Conservation (phyloP, 2,329 filamentous ascomycete species). For the Capronia epimyces region DNA sequence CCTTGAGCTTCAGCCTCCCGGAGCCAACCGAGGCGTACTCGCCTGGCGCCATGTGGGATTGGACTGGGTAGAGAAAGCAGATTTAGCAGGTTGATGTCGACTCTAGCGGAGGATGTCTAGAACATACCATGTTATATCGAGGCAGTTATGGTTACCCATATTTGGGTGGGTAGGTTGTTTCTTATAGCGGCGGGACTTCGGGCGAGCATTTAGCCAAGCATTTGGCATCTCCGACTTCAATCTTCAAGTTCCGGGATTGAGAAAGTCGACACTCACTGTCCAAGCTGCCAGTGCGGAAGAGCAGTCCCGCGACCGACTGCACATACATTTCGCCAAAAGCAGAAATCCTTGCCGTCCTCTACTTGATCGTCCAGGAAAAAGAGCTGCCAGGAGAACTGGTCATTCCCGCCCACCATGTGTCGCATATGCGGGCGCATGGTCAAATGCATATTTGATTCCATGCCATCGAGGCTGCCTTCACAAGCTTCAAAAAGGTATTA, state of each 20-base stretch:
- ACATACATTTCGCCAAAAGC: too few relatives aligned
- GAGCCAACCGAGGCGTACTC: conserved; percentile 18
- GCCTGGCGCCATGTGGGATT: conserved; percentile 13
- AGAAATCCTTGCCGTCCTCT: too few relatives aligned
- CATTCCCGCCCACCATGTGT: conserved; percentile 28
- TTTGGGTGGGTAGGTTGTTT: too few relatives aligned
- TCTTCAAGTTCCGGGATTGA: not conserved
- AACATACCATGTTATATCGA: too few relatives aligned
- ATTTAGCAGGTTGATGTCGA: not conserved
- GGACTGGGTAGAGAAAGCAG: not conserved
- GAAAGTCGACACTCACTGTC: not conserved
- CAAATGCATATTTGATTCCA: conserved; percentile 30
- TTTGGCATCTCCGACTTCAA: not conserved
- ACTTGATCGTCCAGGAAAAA: too few relatives aligned
- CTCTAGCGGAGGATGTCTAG: not conserved
- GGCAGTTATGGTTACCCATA: too few relatives aligned
- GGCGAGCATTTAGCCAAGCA: too few relatives aligned
- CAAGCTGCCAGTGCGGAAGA: too few relatives aligned
- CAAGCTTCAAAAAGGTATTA: conserved; percentile 6
- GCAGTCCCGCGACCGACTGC: too few relatives aligned
- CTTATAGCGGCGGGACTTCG: too few relatives aligned
- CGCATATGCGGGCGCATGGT: conserved; percentile 29
- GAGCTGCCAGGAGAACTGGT: too few relatives aligned
- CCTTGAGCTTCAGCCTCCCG: conserved; percentile 81
- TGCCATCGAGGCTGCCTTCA: conserved; percentile 25